phyloP scores from a whole-genome alignment of 805 yeast genomes.

The Saccharomycopsis vini region DNA sequence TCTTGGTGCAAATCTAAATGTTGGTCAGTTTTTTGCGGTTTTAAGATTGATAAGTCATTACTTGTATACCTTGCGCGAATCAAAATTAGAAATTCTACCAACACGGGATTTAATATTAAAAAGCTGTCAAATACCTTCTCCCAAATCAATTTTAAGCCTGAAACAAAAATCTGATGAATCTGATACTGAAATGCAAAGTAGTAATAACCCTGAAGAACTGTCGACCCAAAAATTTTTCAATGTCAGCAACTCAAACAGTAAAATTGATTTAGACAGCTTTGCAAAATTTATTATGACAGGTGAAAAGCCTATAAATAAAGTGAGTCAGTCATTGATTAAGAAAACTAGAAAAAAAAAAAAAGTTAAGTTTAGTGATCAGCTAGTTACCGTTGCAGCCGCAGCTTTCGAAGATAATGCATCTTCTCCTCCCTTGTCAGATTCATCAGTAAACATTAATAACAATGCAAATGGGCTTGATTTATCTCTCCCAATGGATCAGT shows the following conservation, averaged over 20 bases:
- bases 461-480: conserved; percentile 37
- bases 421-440: not conserved
- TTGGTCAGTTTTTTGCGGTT: conserved; percentile 87
- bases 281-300: conserved; percentile 81
- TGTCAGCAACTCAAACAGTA: conserved; percentile 21
- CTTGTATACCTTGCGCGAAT: conserved; percentile 25
- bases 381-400: conserved; percentile 34
- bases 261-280: conserved; percentile 76
- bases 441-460: not conserved
- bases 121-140: conserved; percentile 64
- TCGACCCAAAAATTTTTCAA: not conserved
- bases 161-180: conserved; percentile 43
- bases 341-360: conserved; percentile 39
- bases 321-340: conserved; percentile 22
- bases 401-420: conserved; percentile 10
- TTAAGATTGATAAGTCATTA: conserved; percentile 73
- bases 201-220: too few species aligned
- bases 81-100: conserved; percentile 38
- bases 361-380: conserved; percentile 66
- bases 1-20: conserved; percentile 50
- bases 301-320: conserved; percentile 42
- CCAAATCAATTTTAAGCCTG: conserved; percentile 64
- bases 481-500: conserved; percentile 70
- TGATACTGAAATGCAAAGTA: conserved; percentile 32
- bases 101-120: conserved; percentile 42